A percentile compares a stretch with the other conserved stretches of the same genome.
phyloP scores from a whole-genome alignment of 108 stramenopile species.

The Skeletonema menzelii region DNA sequence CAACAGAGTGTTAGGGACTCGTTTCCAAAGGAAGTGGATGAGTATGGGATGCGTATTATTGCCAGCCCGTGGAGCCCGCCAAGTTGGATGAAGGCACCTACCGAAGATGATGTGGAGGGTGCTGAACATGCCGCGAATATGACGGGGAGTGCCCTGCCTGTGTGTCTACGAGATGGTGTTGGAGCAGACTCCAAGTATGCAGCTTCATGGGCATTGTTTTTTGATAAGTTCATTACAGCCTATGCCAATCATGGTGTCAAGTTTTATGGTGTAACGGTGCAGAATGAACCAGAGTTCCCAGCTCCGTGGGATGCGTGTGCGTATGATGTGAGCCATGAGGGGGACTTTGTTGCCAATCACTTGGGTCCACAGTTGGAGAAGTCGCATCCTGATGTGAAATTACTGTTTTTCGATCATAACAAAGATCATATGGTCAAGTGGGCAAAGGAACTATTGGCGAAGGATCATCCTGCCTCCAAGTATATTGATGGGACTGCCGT shows the following conservation, averaged over 20 bases:
- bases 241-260: constrained; percentile 67
- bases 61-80: constrained; percentile 95
- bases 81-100: constrained; percentile 93
- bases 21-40: constrained; percentile 43
- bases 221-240: constrained; percentile 80
- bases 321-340: constrained; percentile 67
- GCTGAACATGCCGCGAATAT: constrained; percentile 55
- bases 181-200: constrained; percentile 72
- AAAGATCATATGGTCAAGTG: constrained; percentile 90
- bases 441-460: constrained; percentile 56
- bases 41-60: constrained; percentile 68
- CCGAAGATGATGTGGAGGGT: constrained; percentile 35
- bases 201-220: constrained; percentile 80
- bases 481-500: constrained; percentile 91
- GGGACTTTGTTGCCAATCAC: constrained; percentile 87
- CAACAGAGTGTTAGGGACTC: constrained; percentile 31
- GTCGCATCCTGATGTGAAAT: constrained; percentile 84
- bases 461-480: constrained; percentile 49
- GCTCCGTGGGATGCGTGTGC: constrained; percentile 98
- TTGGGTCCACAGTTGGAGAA: constrained; percentile 77
- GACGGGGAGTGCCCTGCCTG: constrained; percentile 68
- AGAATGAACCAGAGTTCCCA: constrained; percentile 96
- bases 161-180: constrained; percentile 80
- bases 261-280: constrained; percentile 79
- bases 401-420: constrained; percentile 96